Evolutionary conservation across 495 filamentous ascomycete genomes (phyloP).

Genomic region (Aspergillus carlsbadensis): DNA sequence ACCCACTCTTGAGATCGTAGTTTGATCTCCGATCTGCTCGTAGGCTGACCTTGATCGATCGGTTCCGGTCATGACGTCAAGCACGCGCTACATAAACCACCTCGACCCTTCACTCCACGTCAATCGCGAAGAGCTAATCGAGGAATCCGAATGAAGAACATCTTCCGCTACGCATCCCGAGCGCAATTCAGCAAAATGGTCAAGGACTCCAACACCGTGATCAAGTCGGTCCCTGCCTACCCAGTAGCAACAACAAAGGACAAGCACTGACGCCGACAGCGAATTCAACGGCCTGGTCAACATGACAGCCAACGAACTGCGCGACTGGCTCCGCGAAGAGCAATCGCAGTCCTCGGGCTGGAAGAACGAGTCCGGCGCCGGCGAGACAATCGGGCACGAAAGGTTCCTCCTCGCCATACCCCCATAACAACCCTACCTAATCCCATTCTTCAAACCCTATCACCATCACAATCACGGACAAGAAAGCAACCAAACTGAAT

Average conservation of each 20-base stretch:
- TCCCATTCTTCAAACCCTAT: no score
- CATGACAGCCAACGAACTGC: constrained; percentile 60
- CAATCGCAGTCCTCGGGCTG: constrained; percentile 57
- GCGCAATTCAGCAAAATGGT: constrained; percentile 43
- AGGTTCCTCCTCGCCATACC: constrained; percentile 34
- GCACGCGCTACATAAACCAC: neutral
- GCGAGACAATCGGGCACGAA: constrained; percentile 66
- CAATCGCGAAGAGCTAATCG: no score
- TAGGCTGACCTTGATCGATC: no score
- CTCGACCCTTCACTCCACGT: neutral
- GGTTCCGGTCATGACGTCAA: neutral
- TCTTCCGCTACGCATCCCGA: neutral
- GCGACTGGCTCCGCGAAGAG: constrained; percentile 58
- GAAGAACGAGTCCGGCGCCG: constrained; percentile 46
- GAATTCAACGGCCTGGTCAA: constrained; percentile 71
- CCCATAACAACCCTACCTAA: neutral
- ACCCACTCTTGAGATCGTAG: no score
- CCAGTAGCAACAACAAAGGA: neutral
- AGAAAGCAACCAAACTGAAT: no score
- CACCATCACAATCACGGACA: no score
- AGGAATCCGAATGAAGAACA: no score
- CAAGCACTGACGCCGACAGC: constrained; percentile 26
- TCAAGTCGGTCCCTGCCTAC: constrained; percentile 38
- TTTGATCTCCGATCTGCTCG: no score
- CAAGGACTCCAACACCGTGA: constrained; percentile 56